Evolutionary conservation across 495 filamentous ascomycete species (phyloP).

Genomic region (Neurospora africana): DNA sequence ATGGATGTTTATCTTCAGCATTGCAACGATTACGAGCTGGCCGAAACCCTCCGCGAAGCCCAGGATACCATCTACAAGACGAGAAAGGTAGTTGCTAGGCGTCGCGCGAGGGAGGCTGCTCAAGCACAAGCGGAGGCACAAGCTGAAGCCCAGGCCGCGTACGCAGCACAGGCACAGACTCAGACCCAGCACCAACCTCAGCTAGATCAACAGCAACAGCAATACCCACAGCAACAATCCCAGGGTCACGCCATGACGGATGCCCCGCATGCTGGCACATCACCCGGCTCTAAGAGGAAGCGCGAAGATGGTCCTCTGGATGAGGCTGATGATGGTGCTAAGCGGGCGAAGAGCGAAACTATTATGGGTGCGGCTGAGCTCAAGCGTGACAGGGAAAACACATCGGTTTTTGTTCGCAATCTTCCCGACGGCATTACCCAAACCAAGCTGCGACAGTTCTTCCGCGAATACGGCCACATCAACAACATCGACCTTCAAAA

Average conservation of each 20-base stretch:
- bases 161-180: conserved; percentile 11
- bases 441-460: conserved; percentile 72
- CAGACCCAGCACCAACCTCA: conserved; percentile 7
- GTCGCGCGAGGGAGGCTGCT: conserved; percentile 56
- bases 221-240: conserved; percentile 1
- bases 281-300: conserved; percentile 55
- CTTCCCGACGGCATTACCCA: conserved; percentile 60
- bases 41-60: conserved; percentile 59
- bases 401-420: conserved; percentile 68
- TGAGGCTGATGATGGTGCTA: conserved; percentile 32
- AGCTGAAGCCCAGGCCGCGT: conserved; percentile 15
- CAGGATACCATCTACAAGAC: conserved; percentile 57
- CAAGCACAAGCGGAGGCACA: conserved; percentile 33
- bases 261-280: conserved; percentile 11
- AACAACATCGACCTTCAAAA: conserved; percentile 58
- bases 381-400: conserved; percentile 82
- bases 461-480: conserved; percentile 76
- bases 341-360: conserved; percentile 45
- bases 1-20: conserved; percentile 74
- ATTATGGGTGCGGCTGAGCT: conserved; percentile 30
- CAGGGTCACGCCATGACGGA: conserved; percentile 22
- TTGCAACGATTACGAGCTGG: conserved; percentile 75
- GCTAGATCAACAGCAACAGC: neutral
- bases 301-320: conserved; percentile 44
- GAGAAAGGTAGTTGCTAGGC: conserved; percentile 49